A percentile compares a stretch with the other conserved stretches of the same genome.
Conservation (phyloP, 352 stramenopile genomes). For the Phytophthora melonis region DNA sequence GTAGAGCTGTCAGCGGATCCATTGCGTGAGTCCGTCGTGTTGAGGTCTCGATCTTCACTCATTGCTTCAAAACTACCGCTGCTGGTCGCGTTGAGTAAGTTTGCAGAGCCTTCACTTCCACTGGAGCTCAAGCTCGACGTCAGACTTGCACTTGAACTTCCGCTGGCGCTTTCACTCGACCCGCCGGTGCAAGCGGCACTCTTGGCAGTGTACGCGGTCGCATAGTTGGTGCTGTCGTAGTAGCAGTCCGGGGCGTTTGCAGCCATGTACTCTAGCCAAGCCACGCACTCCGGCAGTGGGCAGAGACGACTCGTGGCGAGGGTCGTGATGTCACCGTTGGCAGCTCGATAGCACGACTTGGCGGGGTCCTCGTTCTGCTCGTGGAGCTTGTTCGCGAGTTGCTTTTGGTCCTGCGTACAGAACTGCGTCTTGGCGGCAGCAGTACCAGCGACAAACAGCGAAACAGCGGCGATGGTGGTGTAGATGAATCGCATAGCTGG, state of each 20-base stretch:
- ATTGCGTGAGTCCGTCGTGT: constrained; percentile 8
- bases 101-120: constrained; percentile 6
- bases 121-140: constrained; percentile 21
- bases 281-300: constrained; percentile 53
- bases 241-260: constrained; percentile 62
- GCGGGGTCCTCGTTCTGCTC: constrained; percentile 64
- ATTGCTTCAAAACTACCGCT: constrained; percentile 8
- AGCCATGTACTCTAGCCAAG: constrained; percentile 70
- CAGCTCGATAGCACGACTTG: constrained; percentile 63
- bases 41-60: constrained; percentile 29
- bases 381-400: constrained; percentile 66
- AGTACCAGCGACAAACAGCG: constrained; percentile 28
- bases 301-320: constrained; percentile 66
- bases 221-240: constrained; percentile 76
- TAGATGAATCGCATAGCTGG: constrained; percentile 27
- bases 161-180: constrained; percentile 13
- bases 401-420: constrained; percentile 61
- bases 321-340: constrained; percentile 57
- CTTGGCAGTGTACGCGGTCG: constrained; percentile 52
- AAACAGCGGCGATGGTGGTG: constrained; percentile 21
- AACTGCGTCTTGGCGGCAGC: constrained; percentile 43
- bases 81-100: constrained; percentile 3
- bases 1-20: constrained; percentile 3
- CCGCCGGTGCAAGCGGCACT: constrained; percentile 50
- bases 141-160: constrained; percentile 5